Base-by-base conservation (phyloP, 805 yeast genomes). In the Metschnikowia peoriensis region DNA sequence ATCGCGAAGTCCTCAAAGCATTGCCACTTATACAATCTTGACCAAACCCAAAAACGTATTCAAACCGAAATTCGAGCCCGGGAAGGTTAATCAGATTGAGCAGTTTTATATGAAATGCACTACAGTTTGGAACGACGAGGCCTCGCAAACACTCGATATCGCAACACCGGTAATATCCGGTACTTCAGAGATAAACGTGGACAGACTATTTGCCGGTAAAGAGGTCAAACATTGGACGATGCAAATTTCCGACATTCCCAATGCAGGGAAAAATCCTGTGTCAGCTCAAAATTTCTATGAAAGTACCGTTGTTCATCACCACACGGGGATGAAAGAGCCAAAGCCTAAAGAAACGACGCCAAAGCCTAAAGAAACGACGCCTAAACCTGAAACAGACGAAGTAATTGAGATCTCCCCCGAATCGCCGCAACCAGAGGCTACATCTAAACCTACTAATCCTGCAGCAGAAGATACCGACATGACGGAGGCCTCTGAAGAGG, bases 181-280 rank as follows among this genome's bases (percentile, higher is more conserved):
- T 2, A 54, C 48, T 8, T 55, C 58, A 16, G 58, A 58, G 38
- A 55, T 68, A 6, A 56, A 64, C 38, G 73, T 68, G 15, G 67
- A 61, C 35, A 61, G 70, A 41, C 60, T 73, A 22, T 73, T 75
- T 51, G 28, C 61, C 5, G 66, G 64, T 12, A 57, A 58, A 34
- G 62, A 57, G 29, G 59, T 60, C 34, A 51, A 73, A 61, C 56
- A 69, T 40, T 88, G 92, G 93, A 77, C 85, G 0, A 61, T 88
- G 7, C 87, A 82, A 58, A 73, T 84, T 28, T 73, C 82, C 6
- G 96, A 88, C 67, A 85, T 88, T 11, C 94, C 94, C 1, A 81
- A 85, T 7, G 92, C 89, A 9, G 93, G 93, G 4, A 69, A 77
- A 80, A 61, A 78, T 80, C 66, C 85, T 79, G 50, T 79, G 77